A percentile compares a stretch with the other conserved stretches of the same genome.
Evolutionary conservation across 2,329 filamentous ascomycete genomes (phyloP).

Genomic region (Eutypella sp.): DNA sequence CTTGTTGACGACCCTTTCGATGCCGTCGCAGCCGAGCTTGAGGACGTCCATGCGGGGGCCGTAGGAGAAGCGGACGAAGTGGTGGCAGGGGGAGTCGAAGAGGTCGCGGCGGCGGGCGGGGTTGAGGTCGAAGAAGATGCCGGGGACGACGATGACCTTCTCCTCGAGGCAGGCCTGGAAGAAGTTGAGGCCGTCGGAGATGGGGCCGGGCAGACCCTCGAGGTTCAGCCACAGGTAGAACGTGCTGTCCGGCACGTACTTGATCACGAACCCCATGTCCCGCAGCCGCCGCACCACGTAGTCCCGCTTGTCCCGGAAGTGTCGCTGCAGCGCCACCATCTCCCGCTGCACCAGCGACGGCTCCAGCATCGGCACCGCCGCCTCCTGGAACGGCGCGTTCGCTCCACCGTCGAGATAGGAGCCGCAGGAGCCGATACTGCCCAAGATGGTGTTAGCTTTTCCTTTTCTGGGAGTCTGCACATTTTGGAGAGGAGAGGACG

Average conservation of each 20-base stretch:
- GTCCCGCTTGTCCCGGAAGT: slow-evolving; percentile 91
- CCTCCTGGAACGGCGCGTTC: slow-evolving; percentile 93
- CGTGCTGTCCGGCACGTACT: slow-evolving; percentile 80
- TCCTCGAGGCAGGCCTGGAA: slow-evolving; percentile 90
- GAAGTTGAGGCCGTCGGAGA: slow-evolving; percentile 92
- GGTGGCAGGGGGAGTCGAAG: slow-evolving; percentile 92
- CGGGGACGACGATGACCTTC: slow-evolving; percentile 93
- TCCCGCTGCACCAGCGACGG: slow-evolving; percentile 73
- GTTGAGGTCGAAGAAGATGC: slow-evolving; percentile 97
- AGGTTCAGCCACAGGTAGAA: slow-evolving; percentile 82
- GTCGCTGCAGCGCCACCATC: slow-evolving; percentile 82
- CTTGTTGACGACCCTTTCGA: slow-evolving; percentile 76
- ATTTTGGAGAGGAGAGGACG: neutral
- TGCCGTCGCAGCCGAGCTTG: slow-evolving; percentile 75
- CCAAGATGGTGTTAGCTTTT: slow-evolving; percentile 6
- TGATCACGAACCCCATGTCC: slow-evolving; percentile 82
- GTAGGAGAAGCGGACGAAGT: slow-evolving; percentile 82
- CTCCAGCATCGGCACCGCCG: slow-evolving; percentile 88
- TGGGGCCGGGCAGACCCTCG: slow-evolving; percentile 67
- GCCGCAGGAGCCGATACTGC: slow-evolving; percentile 76
- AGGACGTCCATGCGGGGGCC: slow-evolving; percentile 77
- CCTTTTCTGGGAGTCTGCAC: neutral
- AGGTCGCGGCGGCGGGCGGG: slow-evolving; percentile 82
- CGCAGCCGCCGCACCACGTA: slow-evolving; percentile 76
- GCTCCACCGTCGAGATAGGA: slow-evolving; percentile 93